Base-by-base conservation (phyloP, 257 asterid species). In the Anisodus acutangulus region DNA sequence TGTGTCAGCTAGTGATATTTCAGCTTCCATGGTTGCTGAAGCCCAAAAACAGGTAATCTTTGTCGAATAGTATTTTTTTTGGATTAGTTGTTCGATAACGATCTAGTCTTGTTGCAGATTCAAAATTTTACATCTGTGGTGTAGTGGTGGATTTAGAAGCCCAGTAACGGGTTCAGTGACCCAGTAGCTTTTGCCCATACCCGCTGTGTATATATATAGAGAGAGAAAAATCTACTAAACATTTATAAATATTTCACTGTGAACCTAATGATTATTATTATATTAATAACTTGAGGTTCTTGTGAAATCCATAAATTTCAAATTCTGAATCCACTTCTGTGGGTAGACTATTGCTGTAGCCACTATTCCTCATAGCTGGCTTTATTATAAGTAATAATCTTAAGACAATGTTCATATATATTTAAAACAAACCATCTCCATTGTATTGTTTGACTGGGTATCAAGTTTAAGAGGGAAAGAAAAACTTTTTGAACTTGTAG, bases 1-100 rank as follows among this genome's bases (percentile, higher is more conserved):
- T 55, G 98, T 96, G 83, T 88, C 89, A 8, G 98, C 98, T 11
- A 94, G 93, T 83, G 99, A 96, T 88, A 95, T 96, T 79, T 96
- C 99, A 5, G 98, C 94, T 26, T 90, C 99, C 74, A 94, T 97
- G 99, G 98, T 95, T 2, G 90, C 95, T 51, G 98, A 97, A 90
- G 99, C 98, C 60, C 90, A 95, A 91, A 93, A 88, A 85, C 90
- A 92, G 91, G 98, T 93, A 37, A 62, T 83, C 81, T 13, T 53
- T 26, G 11, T 26, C 2, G 5, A 74, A 74, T 72, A 13, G 35
- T 89, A 15, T 84, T 1, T 19, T 43, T n/a, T 66, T 5, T 2
- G 11, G 6, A 66, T 68, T 69, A 69, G 8, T 69, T 0, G 15
- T 4, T 69, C 5, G 2, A 39, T 69, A 39, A 39, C 4, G 6